Evolutionary conservation across 2,329 filamentous ascomycete genomes (phyloP), one percentile per base, ranked within the genome.

Genomic region (Cladophialophora psammophila): DNA sequence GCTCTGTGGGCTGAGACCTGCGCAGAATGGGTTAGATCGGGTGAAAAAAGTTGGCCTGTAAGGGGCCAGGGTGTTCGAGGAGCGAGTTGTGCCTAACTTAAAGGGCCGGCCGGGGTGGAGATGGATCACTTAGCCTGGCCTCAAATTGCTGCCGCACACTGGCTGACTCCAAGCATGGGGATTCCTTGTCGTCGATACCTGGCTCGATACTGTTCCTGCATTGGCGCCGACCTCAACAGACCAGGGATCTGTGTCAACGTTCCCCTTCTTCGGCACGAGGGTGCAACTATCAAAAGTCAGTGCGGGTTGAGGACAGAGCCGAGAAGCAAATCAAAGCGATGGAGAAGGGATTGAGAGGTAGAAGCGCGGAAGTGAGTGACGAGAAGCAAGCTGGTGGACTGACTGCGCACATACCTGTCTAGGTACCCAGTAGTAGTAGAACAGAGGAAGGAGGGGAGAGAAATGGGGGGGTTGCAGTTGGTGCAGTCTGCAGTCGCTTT

Each of bases 141-240:
- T 59, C 54, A 57, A 50, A 52, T 56, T 57, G 42, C 53, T n/a
- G 26, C 15, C 12, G 35, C 42, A 34, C 18, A 36, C 32, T 58
- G 61, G 40, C 63, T 60, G 38, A n/a, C 34, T 42, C 12, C n/a
- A 31, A 57, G 61, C 53, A 62, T 45, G 34, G 60, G 66, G 52
- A 40, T 61, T 20, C 59, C 59, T 54, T 35, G 59, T 42, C 38
- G 34, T 38, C 48, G 20, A 61, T 36, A 36, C 31, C 26, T 2
- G 26, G 3, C 26, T 26, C 26, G 36, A 61, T 36, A 36, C 31
- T 64, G 68, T 70, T 70, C 68, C 68, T 70, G 68, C 68, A 70
- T 70, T 70, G 68, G 66, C 68, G 68, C 66, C 67, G 58, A 63
- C 57, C 57, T 50, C 34, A 40, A 15, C 40, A 18, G 45, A 31